Evolutionary conservation across 140 eudicot species (phyloP).

Genomic region (Anethum foeniculum): DNA sequence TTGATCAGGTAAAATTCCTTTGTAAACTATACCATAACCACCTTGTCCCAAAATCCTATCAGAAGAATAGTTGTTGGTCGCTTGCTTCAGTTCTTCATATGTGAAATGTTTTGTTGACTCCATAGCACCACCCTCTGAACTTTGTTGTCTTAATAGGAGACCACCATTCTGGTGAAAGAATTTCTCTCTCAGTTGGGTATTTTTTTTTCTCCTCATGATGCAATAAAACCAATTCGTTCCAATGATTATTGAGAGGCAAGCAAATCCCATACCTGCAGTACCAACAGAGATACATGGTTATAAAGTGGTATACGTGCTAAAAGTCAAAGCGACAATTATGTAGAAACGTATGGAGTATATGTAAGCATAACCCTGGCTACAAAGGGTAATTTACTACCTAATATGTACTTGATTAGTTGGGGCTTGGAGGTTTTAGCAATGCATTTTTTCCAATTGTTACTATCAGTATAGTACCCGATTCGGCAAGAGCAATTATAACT

Average conservation of each 20-base stretch:
- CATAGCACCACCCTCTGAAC: not conserved
- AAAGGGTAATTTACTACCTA: not conserved
- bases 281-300: not conserved
- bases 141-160: not conserved
- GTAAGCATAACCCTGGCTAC: no score
- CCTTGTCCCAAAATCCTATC: not conserved
- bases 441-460: constrained; percentile 19
- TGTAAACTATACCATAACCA: not conserved
- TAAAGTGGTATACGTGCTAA: no score
- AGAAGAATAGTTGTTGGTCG: not conserved
- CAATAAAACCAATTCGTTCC: not conserved
- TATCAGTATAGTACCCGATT: constrained; percentile 26
- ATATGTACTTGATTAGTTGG: constrained; percentile 7
- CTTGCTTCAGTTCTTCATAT: not conserved
- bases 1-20: not conserved
- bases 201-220: not conserved
- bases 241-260: not conserved
- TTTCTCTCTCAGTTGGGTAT: not conserved
- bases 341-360: no score
- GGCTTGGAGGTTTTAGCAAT: not conserved
- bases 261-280: not conserved
- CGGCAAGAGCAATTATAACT: constrained; percentile 32
- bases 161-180: not conserved
- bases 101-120: not conserved
- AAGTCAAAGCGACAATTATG: no score